These are phyloP conservation scores for Pseudocercospora pini-densiflorae DNA, from an alignment of 2,329 filamentous ascomycete genomes.

Conservation along the genomic window DNA sequence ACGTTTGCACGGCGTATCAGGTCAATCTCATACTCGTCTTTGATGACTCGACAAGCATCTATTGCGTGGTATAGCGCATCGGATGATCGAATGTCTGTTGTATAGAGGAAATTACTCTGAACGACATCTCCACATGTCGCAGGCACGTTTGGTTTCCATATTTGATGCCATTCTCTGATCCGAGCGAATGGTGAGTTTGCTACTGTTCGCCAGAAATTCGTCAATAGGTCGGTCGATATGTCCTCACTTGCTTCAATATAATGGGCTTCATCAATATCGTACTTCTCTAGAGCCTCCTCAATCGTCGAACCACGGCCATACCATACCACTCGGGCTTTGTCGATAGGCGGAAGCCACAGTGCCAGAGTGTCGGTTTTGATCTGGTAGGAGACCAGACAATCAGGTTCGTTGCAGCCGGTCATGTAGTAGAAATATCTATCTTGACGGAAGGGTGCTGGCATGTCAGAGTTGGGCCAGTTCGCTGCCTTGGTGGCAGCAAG, in stretches of 20 bases:
- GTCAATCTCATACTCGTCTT: constrained; percentile 82
- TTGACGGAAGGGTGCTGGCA: constrained; percentile 78
- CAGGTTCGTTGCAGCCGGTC: constrained; percentile 80
- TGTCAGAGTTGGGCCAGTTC: constrained; percentile 71
- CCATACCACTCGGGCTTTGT: constrained; percentile 92
- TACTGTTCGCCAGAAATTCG: neutral
- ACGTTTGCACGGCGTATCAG: constrained; percentile 81
- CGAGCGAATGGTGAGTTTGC: neutral
- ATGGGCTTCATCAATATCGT: constrained; percentile 77
- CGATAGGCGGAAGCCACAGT: constrained; percentile 87
- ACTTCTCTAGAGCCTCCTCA: constrained; percentile 74
- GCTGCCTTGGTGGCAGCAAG: constrained; percentile 64
- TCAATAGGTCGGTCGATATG: neutral
- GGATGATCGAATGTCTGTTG: neutral
- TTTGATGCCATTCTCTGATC: neutral
- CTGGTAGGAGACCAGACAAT: constrained; percentile 82
- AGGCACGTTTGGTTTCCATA: neutral
- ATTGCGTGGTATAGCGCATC: constrained; percentile 68
- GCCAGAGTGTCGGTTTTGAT: constrained; percentile 73
- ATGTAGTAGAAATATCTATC: constrained; percentile 90
- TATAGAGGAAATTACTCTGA: neutral
- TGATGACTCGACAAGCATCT: constrained; percentile 78
- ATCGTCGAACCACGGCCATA: constrained; percentile 80
- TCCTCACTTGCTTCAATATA: constrained; percentile 38
- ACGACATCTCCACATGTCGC: neutral